Percentiles rank a stretch among this genome's conserved stretches.
phyloP scores from a whole-genome alignment of 495 filamentous ascomycete species.

The Xanthoparmelia taractica region DNA sequence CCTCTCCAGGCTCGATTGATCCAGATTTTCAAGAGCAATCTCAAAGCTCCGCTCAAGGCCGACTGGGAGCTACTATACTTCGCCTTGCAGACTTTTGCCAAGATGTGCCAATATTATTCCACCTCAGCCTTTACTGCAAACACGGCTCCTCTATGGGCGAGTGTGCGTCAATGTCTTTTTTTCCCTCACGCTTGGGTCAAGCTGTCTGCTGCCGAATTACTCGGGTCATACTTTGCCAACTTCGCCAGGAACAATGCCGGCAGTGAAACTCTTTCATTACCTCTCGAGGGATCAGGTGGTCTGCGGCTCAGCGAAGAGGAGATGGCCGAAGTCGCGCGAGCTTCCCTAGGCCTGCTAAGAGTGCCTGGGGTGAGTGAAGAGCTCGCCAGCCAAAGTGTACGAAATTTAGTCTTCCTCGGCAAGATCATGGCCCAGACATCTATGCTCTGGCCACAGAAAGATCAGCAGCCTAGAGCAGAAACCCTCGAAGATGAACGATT shows the following conservation, averaged over 20 bases:
- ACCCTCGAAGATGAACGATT: conserved; percentile 38
- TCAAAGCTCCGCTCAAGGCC: conserved; percentile 41
- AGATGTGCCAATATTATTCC: conserved; percentile 60
- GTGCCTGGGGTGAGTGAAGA: conserved; percentile 57
- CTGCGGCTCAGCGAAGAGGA: conserved; percentile 56
- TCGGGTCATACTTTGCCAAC: conserved; percentile 69
- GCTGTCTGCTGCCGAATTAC: conserved; percentile 63
- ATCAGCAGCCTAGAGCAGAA: conserved; percentile 23
- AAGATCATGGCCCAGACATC: conserved; percentile 54
- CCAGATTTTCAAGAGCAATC: conserved; percentile 41
- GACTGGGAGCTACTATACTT: conserved; percentile 78
- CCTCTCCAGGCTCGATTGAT: conserved; percentile 38
- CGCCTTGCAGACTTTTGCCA: conserved; percentile 58
- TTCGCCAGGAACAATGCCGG: conserved; percentile 56
- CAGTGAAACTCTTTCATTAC: conserved; percentile 45
- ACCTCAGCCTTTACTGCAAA: conserved; percentile 49
- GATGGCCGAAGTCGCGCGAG: conserved; percentile 57
- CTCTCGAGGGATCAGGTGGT: conserved; percentile 62
- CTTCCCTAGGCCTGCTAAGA: conserved; percentile 57
- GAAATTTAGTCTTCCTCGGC: conserved; percentile 70
- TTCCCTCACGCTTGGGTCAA: conserved; percentile 72
- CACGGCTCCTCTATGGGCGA: conserved; percentile 55
- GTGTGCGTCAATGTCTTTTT: conserved; percentile 56
- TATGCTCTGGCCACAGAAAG: conserved; percentile 39
- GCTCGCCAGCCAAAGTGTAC: conserved; percentile 62